Evolutionary conservation across 305 asterid species (phyloP).

Genomic region (Fraxinus dipetala): DNA sequence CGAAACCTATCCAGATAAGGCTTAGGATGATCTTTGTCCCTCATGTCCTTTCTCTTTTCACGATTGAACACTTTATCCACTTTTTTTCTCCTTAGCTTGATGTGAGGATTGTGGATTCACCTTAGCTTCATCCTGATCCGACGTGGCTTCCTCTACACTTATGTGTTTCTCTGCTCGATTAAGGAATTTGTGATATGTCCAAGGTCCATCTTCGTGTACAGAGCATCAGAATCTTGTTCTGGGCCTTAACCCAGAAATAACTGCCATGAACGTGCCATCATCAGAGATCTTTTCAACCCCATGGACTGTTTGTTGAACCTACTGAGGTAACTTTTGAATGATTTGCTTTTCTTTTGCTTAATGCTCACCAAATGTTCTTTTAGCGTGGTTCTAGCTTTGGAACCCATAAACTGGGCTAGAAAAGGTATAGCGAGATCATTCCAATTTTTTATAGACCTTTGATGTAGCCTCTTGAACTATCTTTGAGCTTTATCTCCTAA

Average conservation of each 20-base stretch:
- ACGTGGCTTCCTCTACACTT: neutral
- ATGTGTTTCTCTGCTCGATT: neutral
- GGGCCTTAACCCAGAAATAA: neutral
- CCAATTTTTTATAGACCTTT: no score
- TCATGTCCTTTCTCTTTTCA: neutral
- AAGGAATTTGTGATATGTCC: neutral
- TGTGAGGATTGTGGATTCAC: neutral
- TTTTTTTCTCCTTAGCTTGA: neutral
- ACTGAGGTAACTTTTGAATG: no score
- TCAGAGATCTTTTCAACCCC: neutral
- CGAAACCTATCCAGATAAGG: neutral
- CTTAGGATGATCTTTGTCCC: neutral
- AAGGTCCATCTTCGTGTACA: neutral
- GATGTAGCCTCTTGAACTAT: neutral
- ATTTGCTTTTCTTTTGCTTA: no score
- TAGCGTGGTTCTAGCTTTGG: no score
- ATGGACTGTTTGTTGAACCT: no score
- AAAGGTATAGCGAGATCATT: no score
- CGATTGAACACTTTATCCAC: neutral
- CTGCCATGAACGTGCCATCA: neutral
- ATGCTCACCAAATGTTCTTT: no score
- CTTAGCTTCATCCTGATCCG: neutral
- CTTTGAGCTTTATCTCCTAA: neutral
- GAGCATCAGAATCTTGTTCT: neutral
- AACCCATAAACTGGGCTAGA: no score